Conservation (phyloP, 495 filamentous ascomycete species). For the Articulospora tetracladia region DNA sequence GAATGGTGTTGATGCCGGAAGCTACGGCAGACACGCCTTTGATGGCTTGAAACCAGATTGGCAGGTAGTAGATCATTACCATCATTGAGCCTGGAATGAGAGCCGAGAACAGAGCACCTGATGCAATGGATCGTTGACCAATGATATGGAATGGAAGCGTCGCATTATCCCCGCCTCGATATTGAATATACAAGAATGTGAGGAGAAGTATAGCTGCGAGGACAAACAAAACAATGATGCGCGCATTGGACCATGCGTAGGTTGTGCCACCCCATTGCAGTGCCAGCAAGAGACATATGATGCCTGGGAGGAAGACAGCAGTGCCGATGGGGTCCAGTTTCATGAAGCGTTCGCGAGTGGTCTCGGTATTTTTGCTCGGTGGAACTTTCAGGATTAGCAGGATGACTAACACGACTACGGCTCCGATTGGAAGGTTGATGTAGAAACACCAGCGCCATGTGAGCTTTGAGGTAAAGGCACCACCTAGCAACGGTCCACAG, state of each 20-base stretch:
- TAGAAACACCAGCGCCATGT: constrained; percentile 63
- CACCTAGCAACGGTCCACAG: constrained; percentile 54
- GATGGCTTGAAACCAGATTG: constrained; percentile 76
- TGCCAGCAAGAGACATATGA: constrained; percentile 71
- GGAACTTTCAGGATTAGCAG: constrained; percentile 47
- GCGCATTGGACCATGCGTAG: constrained; percentile 62
- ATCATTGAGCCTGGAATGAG: constrained; percentile 64
- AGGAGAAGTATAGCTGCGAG: constrained; percentile 63
- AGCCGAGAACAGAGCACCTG: constrained; percentile 54
- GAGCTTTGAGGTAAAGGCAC: constrained; percentile 59
- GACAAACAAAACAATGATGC: constrained; percentile 68
- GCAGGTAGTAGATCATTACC: constrained; percentile 61
- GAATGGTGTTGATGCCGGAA: constrained; percentile 75
- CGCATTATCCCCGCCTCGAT: constrained; percentile 65
- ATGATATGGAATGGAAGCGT: constrained; percentile 73
- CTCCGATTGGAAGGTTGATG: constrained; percentile 62
- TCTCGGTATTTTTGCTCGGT: constrained; percentile 22
- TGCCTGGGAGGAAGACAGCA: constrained; percentile 62
- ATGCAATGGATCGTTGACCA: constrained; percentile 68
- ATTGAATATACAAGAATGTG: constrained; percentile 61
- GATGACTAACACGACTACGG: constrained; percentile 36
- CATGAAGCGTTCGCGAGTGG: constrained; percentile 18
- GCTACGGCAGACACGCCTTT: constrained; percentile 51
- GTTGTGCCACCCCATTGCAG: constrained; percentile 81
- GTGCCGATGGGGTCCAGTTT: constrained; percentile 51